Percentiles rank a stretch among this genome's conserved stretches.
phyloP scores from a whole-genome alignment of 176 grass and related monocot genomes.

The Themeda triandra region DNA sequence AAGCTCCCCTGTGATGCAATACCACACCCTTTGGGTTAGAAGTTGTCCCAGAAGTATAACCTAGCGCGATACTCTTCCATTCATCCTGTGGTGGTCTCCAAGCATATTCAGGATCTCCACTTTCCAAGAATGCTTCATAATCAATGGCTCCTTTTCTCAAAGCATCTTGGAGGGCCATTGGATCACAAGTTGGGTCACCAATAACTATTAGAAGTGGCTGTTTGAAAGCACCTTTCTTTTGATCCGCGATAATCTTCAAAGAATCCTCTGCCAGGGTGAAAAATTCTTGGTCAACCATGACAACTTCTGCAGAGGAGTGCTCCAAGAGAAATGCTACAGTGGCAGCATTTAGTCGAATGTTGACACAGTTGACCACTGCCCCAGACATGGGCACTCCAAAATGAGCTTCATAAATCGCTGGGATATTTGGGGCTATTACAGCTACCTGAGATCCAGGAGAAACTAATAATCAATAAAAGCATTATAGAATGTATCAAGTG shows the following conservation, averaged over 20 bases:
- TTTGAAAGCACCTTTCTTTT: constrained; percentile 60
- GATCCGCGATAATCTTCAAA: constrained; percentile 58
- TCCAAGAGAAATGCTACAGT: constrained; percentile 76
- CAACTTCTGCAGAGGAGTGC: constrained; percentile 69
- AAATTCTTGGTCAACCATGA: constrained; percentile 88
- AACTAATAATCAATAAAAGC: constrained; percentile 12
- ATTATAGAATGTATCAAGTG: neutral
- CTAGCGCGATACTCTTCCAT: constrained; percentile 83
- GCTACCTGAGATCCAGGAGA: constrained; percentile 59
- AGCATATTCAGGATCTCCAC: constrained; percentile 66
- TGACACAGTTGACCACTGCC: constrained; percentile 77
- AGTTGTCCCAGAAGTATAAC: constrained; percentile 91
- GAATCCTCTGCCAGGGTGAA: constrained; percentile 75
- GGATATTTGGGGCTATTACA: constrained; percentile 93
- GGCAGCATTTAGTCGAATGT: constrained; percentile 76
- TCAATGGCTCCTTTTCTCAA: constrained; percentile 73
- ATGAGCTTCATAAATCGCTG: constrained; percentile 85
- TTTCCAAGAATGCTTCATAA: constrained; percentile 74
- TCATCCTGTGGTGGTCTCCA: constrained; percentile 88
- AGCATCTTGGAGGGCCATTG: constrained; percentile 48
- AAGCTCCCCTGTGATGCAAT: constrained; percentile 87
- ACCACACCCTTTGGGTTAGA: constrained; percentile 88
- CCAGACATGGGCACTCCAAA: constrained; percentile 97
- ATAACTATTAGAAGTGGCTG: constrained; percentile 80
- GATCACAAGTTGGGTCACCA: constrained; percentile 61